A percentile compares a stretch with the other conserved stretches of the same genome.
Conservation (phyloP, 345 rosid genomes). For the Aurinia saxatilis region DNA sequence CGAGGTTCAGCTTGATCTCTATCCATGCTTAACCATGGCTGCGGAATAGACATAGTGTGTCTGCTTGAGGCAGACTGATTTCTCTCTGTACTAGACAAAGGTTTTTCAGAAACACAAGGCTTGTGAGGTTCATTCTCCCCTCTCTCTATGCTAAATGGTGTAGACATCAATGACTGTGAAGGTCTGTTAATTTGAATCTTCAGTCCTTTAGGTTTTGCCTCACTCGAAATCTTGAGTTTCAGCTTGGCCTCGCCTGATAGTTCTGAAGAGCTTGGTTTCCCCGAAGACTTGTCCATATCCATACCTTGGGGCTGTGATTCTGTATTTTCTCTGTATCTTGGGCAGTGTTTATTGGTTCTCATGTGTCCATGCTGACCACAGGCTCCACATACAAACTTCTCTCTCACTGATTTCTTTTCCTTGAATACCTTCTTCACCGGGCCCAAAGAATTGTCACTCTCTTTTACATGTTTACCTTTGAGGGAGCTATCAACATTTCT, state of each 20-base stretch:
- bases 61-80: conserved; percentile 48
- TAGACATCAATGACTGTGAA: conserved; percentile 44
- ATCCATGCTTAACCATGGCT: conserved; percentile 46
- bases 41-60: conserved; percentile 48
- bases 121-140: conserved; percentile 50
- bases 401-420: conserved; percentile 96
- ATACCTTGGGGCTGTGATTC: conserved; percentile 47
- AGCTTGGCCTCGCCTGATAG: conserved; percentile 45
- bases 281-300: conserved; percentile 51
- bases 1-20: conserved; percentile 55
- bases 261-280: conserved; percentile 47
- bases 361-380: conserved; percentile 99
- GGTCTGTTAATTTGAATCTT: conserved; percentile 50
- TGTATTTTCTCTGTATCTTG: conserved; percentile 78
- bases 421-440: conserved; percentile 49
- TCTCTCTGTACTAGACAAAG: conserved; percentile 40
- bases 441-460: conserved; percentile 27
- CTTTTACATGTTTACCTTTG: conserved; percentile 54
- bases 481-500: conserved; percentile 57
- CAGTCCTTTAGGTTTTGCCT: conserved; percentile 45
- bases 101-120: conserved; percentile 59
- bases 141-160: conserved; percentile 58
- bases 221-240: conserved; percentile 67
- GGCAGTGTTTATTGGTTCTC: conserved; percentile 99
- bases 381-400: conserved; percentile 91